Evolutionary conservation across 306 rosid species (phyloP), one percentile per base, ranked within the genome.

Genomic region (Elaeagnus macrophylla): DNA sequence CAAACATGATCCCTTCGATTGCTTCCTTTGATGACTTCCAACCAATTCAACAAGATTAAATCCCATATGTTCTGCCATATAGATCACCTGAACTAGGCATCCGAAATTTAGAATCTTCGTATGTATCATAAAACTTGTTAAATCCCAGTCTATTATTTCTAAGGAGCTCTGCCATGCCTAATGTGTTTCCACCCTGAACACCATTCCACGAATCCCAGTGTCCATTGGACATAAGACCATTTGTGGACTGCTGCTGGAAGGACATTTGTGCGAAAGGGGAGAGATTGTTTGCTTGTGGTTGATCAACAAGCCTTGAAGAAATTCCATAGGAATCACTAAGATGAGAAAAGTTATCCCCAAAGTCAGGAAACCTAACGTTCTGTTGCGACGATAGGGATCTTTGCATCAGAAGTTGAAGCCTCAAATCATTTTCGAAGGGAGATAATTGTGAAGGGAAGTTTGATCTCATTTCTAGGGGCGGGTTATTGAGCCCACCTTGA

Each of bases 161-260:
- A 41, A 81, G 69, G 56, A 83, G 75, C 54, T 85, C 97, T 5
- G 94, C 83, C 77, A 85, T 75, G 17, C 80, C 77, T 45, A 77
- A 9, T 61, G 53, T 53, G 65, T 65, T 81, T 58, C 85, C 85
- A 49, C 76, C 74, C 65, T 81, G 88, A 67, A 76, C 65, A 51
- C 83, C 82, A 70, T 74, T 89, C 95, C 97, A 83, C 57, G 85
- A 79, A 68, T 81, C 94, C 90, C 87, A 86, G 53, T 83, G 89
- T 40, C 95, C 87, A 73, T 79, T 87, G 53, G 94, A 55, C 73
- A 77, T 54, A 47, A 60, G 62, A 12, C 81, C 69, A 71, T 77
- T 86, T 74, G 88, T 74, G 53, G 95, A 64, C 54, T 83, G 95
- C 54, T 83, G 95, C 70, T 83, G 95, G 18, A 74, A 63, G 53